A percentile compares a stretch with the other conserved stretches of the same genome.
Evolutionary conservation across 306 rosid genomes (phyloP).

Genomic region (Vigna mungo): DNA sequence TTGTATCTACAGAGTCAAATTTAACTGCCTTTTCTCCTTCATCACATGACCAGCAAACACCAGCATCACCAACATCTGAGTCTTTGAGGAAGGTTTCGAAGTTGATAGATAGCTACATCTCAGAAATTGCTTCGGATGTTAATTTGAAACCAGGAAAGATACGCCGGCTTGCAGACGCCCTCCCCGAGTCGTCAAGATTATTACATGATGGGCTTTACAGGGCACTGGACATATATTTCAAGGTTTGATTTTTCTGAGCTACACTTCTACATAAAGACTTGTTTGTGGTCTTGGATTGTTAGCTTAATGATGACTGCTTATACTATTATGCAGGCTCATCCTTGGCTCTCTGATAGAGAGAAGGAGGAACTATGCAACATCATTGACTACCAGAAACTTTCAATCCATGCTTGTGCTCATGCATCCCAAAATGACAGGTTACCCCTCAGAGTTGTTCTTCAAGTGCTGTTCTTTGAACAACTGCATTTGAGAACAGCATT

Average conservation of each 20-base stretch:
- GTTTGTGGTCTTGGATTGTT: conserved; percentile 18
- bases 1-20: conserved; percentile 59
- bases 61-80: conserved; percentile 61
- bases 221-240: conserved; percentile 85
- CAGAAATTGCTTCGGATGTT: conserved; percentile 64
- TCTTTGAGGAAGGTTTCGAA: conserved; percentile 71
- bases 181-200: conserved; percentile 77
- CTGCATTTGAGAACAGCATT: conserved; percentile 84
- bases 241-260: conserved; percentile 66
- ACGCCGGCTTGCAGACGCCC: conserved; percentile 62
- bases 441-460: conserved; percentile 93
- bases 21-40: conserved; percentile 73
- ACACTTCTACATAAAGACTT: conserved; percentile 8
- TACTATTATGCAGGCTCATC: conserved; percentile 77
- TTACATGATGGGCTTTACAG: conserved; percentile 92
- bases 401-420: conserved; percentile 93
- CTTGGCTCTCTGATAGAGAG: conserved; percentile 75
- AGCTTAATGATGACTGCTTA: conserved; percentile 33
- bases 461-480: conserved; percentile 95
- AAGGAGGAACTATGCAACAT: conserved; percentile 87
- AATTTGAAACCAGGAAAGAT: conserved; percentile 54
- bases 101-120: conserved; percentile 55
- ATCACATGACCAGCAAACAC: conserved; percentile 60
- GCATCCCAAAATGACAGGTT: conserved; percentile 90
- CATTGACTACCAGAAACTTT: conserved; percentile 81